Base-by-base conservation (phyloP, 306 rosid genomes). In the Quercus alba region DNA sequence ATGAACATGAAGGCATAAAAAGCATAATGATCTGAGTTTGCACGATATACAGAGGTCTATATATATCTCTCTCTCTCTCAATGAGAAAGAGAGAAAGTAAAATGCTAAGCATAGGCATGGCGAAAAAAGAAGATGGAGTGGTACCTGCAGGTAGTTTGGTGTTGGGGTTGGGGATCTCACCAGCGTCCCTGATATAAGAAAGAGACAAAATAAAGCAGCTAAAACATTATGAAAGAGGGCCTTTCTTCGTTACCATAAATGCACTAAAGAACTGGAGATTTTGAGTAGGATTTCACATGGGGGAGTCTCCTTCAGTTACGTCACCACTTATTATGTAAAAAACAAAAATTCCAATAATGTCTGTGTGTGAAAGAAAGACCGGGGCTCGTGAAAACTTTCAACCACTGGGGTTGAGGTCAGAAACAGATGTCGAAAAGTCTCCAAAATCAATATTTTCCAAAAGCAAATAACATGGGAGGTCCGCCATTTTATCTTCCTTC, bases 251-350 rank as follows among this genome's bases (percentile, higher is more conserved):
- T 61, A 41, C 78, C 86, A 68, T 79, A 80, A 84, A 80, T 72
- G 75, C 74, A 63, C 74, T n/a, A 52, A 61, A 51, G 81, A 83
- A 78, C 38, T 75, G n/a, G 75, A 74, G 66, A 75, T 77, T 74
- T 75, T 77, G 79, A 78, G 73, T 85, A 33, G 70, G 55, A 80
- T 57, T 28, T 85, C 93, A 85, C 90, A 82, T 89, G 88, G 82
- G 87, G 82, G 84, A 85, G 31, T 75, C 85, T 82, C 69, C 74
- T 75, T 67, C 84, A 20, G 19, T 82, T 77, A 54, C 77, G 81
- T 82, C 88, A 75, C 72, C 44, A 21, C 58, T 54, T 20, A 31
- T 3, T 49, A 49, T 49, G 75, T n/a, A n/a, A 64, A 26, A 30
- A 70, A 73, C 56, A 18, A 70, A 66, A 74, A 38, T 74, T 82